phyloP scores from a whole-genome alignment of 768 basidiomycete species.

The Russula griseocarnosa region DNA sequence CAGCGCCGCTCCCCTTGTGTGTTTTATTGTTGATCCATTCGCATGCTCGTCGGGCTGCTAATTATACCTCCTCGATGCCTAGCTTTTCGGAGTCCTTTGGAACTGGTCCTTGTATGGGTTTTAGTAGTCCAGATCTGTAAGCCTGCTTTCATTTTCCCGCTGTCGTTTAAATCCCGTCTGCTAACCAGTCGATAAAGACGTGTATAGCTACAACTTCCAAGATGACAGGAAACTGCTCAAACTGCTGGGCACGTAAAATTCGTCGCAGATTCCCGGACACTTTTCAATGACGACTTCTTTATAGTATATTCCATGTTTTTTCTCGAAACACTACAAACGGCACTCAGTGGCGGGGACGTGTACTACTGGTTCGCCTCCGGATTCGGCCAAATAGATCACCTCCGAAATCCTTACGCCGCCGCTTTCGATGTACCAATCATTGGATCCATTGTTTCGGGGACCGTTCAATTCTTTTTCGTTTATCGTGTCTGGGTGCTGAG shows the following conservation, averaged over 20 bases:
- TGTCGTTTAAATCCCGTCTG: background rate
- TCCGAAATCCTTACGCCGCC: background rate
- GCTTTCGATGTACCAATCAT: conserved; percentile 10
- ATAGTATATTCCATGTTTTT: conserved; percentile 15
- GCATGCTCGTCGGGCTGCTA: background rate
- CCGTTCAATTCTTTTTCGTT: conserved; percentile 20
- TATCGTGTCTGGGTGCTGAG: conserved; percentile 23
- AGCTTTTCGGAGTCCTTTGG: conserved; percentile 20
- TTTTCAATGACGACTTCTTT: background rate
- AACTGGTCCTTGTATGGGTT: conserved; percentile 19
- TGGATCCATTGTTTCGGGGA: conserved; percentile 3
- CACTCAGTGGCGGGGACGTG: conserved; percentile 8
- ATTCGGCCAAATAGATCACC: conserved; percentile 23
- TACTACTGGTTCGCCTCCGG: conserved; percentile 14
- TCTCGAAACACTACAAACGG: conserved; percentile 13
- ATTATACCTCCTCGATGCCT: background rate
- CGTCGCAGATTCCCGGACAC: background rate
- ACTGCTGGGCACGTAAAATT: background rate
- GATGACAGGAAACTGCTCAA: conserved; percentile 7
- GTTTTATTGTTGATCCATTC: background rate
- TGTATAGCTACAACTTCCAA: conserved; percentile 18
- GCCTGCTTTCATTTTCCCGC: background rate
- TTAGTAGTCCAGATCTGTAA: conserved; percentile 18
- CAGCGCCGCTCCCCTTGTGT: conserved; percentile 17
- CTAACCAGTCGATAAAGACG: conserved; percentile 8